These are phyloP conservation scores for Cryphonectria radicalis DNA, from an alignment of 2,329 filamentous ascomycete genomes.

Conservation along the genomic window DNA sequence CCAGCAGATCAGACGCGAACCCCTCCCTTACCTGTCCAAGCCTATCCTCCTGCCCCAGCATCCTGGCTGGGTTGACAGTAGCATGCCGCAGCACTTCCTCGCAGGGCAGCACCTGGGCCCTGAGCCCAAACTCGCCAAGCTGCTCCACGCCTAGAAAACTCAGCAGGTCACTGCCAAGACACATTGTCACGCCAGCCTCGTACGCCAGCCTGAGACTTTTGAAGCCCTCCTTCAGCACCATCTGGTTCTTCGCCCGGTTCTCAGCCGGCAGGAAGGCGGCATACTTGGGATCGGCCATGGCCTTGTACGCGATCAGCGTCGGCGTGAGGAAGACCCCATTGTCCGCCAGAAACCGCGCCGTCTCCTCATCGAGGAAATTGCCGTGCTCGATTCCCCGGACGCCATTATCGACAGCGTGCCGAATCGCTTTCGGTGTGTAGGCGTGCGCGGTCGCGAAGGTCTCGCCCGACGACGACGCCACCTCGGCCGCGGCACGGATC, in stretches of 20 bases:
- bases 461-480: slow-evolving; percentile 45
- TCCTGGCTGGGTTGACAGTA: slow-evolving; percentile 49
- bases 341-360: slow-evolving; percentile 50
- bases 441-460: slow-evolving; percentile 57
- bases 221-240: slow-evolving; percentile 20
- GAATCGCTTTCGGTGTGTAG: slow-evolving; percentile 53
- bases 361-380: slow-evolving; percentile 40
- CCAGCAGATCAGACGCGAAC: slow-evolving; percentile 53
- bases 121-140: slow-evolving; percentile 26
- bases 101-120: slow-evolving; percentile 11
- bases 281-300: slow-evolving; percentile 38
- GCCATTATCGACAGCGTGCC: slow-evolving; percentile 52
- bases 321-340: slow-evolving; percentile 52
- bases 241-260: slow-evolving; percentile 25
- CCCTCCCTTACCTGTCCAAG: slow-evolving; percentile 52
- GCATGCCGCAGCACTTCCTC: slow-evolving; percentile 29
- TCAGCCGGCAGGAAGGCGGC: slow-evolving; percentile 20
- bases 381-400: slow-evolving; percentile 51
- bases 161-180: slow-evolving; percentile 25
- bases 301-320: slow-evolving; percentile 50
- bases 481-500: slow-evolving; percentile 51
- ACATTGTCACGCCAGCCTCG: slow-evolving; percentile 26
- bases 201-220: slow-evolving; percentile 18
- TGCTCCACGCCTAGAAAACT: slow-evolving; percentile 28
- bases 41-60: slow-evolving; percentile 47